Base-by-base conservation (phyloP, 495 filamentous ascomycete species). In the Staphylotrichum longicolle region DNA sequence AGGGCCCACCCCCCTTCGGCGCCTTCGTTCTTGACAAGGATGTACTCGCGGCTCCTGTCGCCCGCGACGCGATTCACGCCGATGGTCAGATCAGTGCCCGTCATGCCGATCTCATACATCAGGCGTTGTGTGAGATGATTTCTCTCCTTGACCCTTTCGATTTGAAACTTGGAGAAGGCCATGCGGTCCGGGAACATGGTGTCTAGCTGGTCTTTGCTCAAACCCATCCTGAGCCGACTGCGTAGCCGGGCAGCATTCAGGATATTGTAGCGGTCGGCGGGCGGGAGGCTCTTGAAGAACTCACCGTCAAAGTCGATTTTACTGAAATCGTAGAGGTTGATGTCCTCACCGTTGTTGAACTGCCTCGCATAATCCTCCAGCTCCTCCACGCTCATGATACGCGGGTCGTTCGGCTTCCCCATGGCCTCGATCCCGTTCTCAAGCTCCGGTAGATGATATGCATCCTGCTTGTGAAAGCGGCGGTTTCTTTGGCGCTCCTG, bases 111-210 rank as follows among this genome's bases (percentile, higher is more conserved):
- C 34, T 98, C 82, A 65, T 94, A 87, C 94, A 98, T 98, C 47
- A 98, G 74, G 47, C 93, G 83, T 72, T 97, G 94, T 0, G 94
- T 98, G n/a, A 98, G 78, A 59, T 96, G 87, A 70, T 98, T 98
- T 44, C 94, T 82, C 71, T 97, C 92, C 64, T 78, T 82, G 15
- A 98, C 95, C 40, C 94, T 80, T 66, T 96, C 95, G 58, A 98
- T 96, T 76, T 98, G 94, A 70, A 98, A 98, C 53, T 80, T 87
- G 0, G 91, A 96, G 65, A 98, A 98, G 4, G 88, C 94, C 91
- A 98, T 96, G n/a, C 94, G 85, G 70, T 98, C 87, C 0, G 94
- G 95, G 66, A 98, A 98, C 94, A 97, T 98, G 34, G 73, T 82
- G 64, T 97, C 91, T 15, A 98, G 75, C 70, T 98, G 94, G 65